Base-by-base conservation (phyloP, 2,329 filamentous ascomycete genomes). In the Fusarium austroafricanum region DNA sequence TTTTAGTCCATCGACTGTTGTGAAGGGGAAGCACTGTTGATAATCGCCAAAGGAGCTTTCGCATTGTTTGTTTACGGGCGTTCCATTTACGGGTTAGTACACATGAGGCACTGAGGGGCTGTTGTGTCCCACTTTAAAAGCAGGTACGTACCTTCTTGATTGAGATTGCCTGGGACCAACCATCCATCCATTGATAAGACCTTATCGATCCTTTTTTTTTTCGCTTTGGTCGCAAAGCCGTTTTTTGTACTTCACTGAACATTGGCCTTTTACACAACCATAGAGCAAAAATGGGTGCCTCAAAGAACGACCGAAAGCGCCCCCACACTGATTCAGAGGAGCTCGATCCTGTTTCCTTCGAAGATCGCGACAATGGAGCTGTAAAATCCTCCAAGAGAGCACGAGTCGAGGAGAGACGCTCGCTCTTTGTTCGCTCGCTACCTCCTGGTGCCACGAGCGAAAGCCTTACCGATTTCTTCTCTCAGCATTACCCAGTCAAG, bases 401-500 rank as follows among this genome's bases (percentile, higher is more conserved):
- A 29, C 82, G 85, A 67, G 83, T 87, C 58, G 87, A 90, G 61
- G 85, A 86, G 60, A 85, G 86, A 68, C 84, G 89, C 72, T 92
- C 95, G 44, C 89, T 99, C 70, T 99, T 99, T 81, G 90, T 99
- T 68, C 92, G 95, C 73, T 94, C 92, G 50, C 87, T 99, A 46
- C 92, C 94, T 20, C 81, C 90, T 21, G 87, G 85, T 23, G 90
- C 91, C 37, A 98, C 94, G 33, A 92, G 88, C 76, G 94, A 97
- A 75, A 86, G 86, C 53, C 85, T 99, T 67, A 92, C 94, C 61
- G 90, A 93, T 61, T 91, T 94, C 79, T 99, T 99, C 81, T 98
- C 96, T 9, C 89, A 97, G 78, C 92, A 94, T 61, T 98, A 93
- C 74, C 94, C 96, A 10, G 88, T 99, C 77, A 98, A 97, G 80